A percentile compares a stretch with the other conserved stretches of the same genome.
Conservation (phyloP, 306 rosid genomes). For the Fragaria iinumae region DNA sequence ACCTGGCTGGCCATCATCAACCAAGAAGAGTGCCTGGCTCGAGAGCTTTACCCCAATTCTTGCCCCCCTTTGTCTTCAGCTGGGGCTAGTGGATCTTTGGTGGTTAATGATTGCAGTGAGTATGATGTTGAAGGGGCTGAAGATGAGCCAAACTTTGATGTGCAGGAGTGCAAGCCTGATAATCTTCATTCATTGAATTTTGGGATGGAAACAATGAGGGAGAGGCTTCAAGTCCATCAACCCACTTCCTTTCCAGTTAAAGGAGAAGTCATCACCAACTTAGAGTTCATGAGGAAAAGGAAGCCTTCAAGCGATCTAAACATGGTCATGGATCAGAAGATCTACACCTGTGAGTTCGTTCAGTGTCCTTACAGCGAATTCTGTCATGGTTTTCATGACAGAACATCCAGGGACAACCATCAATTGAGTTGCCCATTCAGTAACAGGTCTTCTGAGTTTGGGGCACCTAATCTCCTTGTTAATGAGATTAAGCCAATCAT, state of each 20-base stretch:
- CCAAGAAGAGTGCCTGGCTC: conserved; percentile 55
- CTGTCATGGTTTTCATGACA: conserved; percentile 44
- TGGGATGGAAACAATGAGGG: conserved; percentile 25
- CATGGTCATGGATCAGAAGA: conserved; percentile 28
- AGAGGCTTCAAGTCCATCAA: neutral
- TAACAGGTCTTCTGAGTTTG: conserved; percentile 34
- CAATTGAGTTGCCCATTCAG: conserved; percentile 41
- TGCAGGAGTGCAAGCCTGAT: conserved; percentile 41
- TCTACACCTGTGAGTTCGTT: conserved; percentile 39
- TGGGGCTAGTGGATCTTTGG: conserved; percentile 33
- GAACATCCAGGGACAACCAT: conserved; percentile 46
- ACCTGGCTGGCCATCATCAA: conserved; percentile 60
- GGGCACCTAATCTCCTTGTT: conserved; percentile 32
- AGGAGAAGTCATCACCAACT: conserved; percentile 34
- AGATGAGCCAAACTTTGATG: conserved; percentile 32
- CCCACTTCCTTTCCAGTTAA: conserved; percentile 26
- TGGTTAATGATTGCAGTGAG: conserved; percentile 37
- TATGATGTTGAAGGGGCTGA: conserved; percentile 51
- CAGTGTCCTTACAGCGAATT: conserved; percentile 39
- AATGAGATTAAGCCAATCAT: conserved; percentile 27
- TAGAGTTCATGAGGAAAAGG: conserved; percentile 36
- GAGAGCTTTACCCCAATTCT: conserved; percentile 39
- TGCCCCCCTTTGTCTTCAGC: conserved; percentile 36
- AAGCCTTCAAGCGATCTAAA: conserved; percentile 29
- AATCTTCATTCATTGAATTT: conserved; percentile 23